Percentiles rank a stretch among this genome's conserved stretches.
phyloP scores from a whole-genome alignment of 169 alveolate genomes.

The Eimeria praecox region DNA sequence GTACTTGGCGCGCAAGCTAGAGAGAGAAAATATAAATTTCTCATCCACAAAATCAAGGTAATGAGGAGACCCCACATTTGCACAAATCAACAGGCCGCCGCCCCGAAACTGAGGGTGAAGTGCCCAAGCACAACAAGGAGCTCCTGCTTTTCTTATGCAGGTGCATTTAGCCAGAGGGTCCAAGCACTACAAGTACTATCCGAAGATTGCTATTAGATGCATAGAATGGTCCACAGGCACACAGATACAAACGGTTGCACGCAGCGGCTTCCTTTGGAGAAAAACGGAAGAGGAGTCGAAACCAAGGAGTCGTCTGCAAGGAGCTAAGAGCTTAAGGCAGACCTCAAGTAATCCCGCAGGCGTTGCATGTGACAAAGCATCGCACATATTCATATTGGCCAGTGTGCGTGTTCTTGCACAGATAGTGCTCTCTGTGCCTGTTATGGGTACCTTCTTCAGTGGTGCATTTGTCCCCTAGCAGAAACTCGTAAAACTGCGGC shows the following conservation, averaged over 20 bases:
- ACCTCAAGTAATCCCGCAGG: neutral
- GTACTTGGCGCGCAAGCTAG: neutral
- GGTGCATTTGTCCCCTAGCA: neutral
- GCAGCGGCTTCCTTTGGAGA: neutral
- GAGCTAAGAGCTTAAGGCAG: neutral
- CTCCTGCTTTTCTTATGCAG: neutral
- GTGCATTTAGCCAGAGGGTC: neutral
- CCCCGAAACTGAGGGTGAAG: neutral
- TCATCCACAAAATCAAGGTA: neutral
- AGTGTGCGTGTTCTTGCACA: neutral
- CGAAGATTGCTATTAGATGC: neutral
- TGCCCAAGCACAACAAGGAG: neutral
- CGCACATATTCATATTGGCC: neutral
- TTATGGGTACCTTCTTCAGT: neutral
- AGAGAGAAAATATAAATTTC: neutral
- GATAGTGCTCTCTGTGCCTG: neutral
- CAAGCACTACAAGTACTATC: neutral
- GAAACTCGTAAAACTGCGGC: neutral
- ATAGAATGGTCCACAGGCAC: neutral
- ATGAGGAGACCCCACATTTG: neutral
- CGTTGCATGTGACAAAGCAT: neutral
- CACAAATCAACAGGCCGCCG: neutral
- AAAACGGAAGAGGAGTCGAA: neutral
- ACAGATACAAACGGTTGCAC: neutral
- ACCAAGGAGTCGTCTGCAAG: neutral